Base-by-base conservation (phyloP, 176 grass and related monocot genomes). In the Bothriochloa decipiens region DNA sequence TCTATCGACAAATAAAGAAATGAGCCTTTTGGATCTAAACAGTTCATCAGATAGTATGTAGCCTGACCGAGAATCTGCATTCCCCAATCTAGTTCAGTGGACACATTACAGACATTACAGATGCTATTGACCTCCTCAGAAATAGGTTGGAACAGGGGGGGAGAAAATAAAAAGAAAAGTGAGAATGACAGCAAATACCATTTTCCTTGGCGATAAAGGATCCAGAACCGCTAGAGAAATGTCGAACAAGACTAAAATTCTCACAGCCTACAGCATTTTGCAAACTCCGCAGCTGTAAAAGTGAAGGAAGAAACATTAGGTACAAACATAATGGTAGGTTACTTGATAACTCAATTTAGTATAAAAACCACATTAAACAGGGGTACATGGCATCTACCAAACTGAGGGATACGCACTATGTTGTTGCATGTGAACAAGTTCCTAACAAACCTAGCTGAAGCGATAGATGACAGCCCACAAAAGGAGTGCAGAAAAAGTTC, bases 281-380 rank as follows among this genome's bases (percentile, higher is more conserved):
- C 76, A 93, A 81, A 89, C 58, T 91, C 72, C 84, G 89, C 87
- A 97, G 82, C 95, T 97, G 92, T 63, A 86, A 18, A 79, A 83
- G 25, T 47, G 81, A 70, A 71, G 52, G 70, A 49, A 84, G 47
- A 0, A 66, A 55, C 9, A 68, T 18, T 71, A 79, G 15, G 0
- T 49, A 27, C 18, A 28, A 36, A 0, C 37, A 27, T 23, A 16
- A 36, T 45, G 58, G 5, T 23, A 28, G 25, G 17, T 6, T 17
- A 25, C 1, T n/a, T 7, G 17, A 37, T n/a, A 46, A 46, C 18
- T 57, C 26, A 73, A 70, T 47, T 7, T 61, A 52, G 41, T 8
- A 39, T 60, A 23, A 23, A 23, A 60, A 47, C n/a, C n/a, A 29
- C 42, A 65, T n/a, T 40, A 26, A 41, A 14, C 79, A 79, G 26